These are phyloP conservation scores for Oryza australiensis DNA, from an alignment of 176 grass and related monocot genomes.

Conservation along the genomic window DNA sequence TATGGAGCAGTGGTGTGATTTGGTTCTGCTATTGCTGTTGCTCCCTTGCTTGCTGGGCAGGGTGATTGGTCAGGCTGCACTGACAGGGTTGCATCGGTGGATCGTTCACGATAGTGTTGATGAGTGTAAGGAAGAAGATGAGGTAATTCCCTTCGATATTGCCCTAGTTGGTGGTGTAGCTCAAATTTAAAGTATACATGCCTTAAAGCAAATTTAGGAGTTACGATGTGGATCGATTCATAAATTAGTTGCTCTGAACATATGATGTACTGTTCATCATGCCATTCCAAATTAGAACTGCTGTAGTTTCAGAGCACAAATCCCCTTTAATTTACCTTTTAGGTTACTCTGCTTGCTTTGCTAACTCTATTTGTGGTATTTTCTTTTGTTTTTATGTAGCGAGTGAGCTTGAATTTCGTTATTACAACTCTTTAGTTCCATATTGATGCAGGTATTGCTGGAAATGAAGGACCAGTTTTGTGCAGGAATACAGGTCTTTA, in stretches of 20 bases:
- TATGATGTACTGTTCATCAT: not conserved
- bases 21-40: slow-evolving; percentile 19
- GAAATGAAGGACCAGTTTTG: slow-evolving; percentile 50
- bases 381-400: not conserved
- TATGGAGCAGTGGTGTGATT: not conserved
- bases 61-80: slow-evolving; percentile 46
- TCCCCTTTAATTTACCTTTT: not conserved
- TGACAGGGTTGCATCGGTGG: slow-evolving; percentile 41
- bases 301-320: not conserved
- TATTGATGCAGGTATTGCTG: slow-evolving; percentile 33
- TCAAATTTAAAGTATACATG: not conserved
- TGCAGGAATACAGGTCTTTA: slow-evolving; percentile 47
- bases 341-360: not conserved
- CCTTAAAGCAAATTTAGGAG: not conserved
- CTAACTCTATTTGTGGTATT: not conserved
- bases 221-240: not conserved
- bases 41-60: too few relatives aligned
- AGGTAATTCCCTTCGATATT: slow-evolving; percentile 25
- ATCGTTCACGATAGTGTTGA: slow-evolving; percentile 43
- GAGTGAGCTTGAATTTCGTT: not conserved
- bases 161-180: not conserved
- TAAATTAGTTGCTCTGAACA: not conserved
- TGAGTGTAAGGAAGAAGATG: slow-evolving; percentile 34
- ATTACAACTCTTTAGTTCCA: not conserved
- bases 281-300: not conserved